These are phyloP conservation scores for Nelumbo lutea DNA, from an alignment of 164 flowering plant genomes.

Conservation along the genomic window DNA sequence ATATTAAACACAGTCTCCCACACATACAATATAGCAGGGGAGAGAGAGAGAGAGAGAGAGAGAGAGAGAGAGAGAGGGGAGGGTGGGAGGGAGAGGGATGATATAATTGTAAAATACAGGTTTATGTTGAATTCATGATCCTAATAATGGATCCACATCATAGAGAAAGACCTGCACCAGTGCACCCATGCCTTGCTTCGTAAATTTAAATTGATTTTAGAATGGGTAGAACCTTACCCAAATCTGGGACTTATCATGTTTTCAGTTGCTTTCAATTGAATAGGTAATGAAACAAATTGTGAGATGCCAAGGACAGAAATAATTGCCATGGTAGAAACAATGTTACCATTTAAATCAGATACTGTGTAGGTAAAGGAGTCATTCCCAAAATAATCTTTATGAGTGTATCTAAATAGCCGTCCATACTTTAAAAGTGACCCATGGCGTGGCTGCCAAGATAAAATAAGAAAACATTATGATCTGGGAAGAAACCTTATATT, in stretches of 20 bases:
- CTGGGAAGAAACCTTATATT: no score
- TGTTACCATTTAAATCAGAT: slow-evolving; percentile 56
- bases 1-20: no score
- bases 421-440: slow-evolving; percentile 75
- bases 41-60: no score
- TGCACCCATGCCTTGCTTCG: not conserved
- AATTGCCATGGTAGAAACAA: slow-evolving; percentile 48
- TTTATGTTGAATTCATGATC: no score
- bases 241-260: slow-evolving; percentile 64
- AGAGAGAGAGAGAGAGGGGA: no score
- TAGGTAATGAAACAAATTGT: slow-evolving; percentile 68
- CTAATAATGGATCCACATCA: not conserved
- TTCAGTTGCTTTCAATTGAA: slow-evolving; percentile 65
- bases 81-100: no score
- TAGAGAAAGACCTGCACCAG: not conserved
- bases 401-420: slow-evolving; percentile 61
- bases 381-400: slow-evolving; percentile 63
- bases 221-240: slow-evolving; percentile 39
- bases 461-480: not conserved
- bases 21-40: no score
- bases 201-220: not conserved
- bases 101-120: no score
- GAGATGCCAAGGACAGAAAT: slow-evolving; percentile 63
- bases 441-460: slow-evolving; percentile 58
- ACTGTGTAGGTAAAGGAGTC: slow-evolving; percentile 70